Evolutionary conservation across 2,329 filamentous ascomycete genomes (phyloP).

Genomic region (Fusarium anthophilum): DNA sequence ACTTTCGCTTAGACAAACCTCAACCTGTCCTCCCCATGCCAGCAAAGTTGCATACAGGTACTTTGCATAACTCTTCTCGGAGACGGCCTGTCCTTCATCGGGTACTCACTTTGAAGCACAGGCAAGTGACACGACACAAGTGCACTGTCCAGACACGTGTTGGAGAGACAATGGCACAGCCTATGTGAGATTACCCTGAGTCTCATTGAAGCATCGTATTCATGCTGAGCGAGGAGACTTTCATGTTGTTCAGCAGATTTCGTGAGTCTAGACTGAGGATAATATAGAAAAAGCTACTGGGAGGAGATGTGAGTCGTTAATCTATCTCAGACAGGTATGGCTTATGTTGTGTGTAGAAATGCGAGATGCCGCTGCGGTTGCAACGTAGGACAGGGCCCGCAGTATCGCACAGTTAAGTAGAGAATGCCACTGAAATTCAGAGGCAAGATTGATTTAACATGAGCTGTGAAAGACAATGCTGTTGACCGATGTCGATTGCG

Average conservation of each 20-base stretch:
- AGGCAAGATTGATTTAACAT: slow-evolving; percentile 11
- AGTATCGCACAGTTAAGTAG: slow-evolving; percentile 16
- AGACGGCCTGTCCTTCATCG: slow-evolving; percentile 23
- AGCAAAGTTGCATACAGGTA: background rate
- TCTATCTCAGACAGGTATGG: slow-evolving; percentile 27
- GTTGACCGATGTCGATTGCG: background rate
- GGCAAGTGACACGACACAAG: slow-evolving; percentile 19
- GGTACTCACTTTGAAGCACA: slow-evolving; percentile 34
- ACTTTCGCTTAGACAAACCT: slow-evolving; percentile 38
- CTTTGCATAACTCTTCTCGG: slow-evolving; percentile 24
- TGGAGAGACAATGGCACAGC: slow-evolving; percentile 24
- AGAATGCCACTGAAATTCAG: background rate
- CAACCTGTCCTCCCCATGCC: slow-evolving; percentile 1
- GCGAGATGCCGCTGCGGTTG: slow-evolving; percentile 38
- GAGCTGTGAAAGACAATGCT: background rate
- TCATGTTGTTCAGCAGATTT: background rate
- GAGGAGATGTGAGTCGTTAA: background rate
- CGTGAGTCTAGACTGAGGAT: background rate
- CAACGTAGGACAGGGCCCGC: slow-evolving; percentile 30
- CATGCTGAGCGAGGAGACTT: slow-evolving; percentile 1
- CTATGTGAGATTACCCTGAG: slow-evolving; percentile 6
- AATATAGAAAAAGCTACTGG: background rate
- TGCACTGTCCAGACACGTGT: slow-evolving; percentile 31
- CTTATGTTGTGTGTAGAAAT: slow-evolving; percentile 24
- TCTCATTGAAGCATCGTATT: slow-evolving; percentile 3